Conservation (phyloP, 2,329 filamentous ascomycete genomes). For the Camillea tinctor region DNA sequence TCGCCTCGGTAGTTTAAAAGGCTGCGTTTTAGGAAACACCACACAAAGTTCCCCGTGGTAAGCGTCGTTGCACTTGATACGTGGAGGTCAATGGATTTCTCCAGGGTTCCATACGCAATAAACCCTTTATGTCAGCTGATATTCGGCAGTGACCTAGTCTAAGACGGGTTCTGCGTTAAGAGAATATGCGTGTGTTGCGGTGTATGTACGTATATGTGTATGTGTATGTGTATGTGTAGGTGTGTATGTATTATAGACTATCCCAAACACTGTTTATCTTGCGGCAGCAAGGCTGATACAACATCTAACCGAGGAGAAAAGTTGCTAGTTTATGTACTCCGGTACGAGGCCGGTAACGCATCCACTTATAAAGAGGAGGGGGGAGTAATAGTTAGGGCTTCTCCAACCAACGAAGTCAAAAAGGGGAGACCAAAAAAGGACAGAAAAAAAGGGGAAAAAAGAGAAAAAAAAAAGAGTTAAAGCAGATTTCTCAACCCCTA, state of each 20-base stretch:
- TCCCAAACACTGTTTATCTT: neutral
- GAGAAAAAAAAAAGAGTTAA: neutral
- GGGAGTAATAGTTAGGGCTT: neutral
- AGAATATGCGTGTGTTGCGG: neutral
- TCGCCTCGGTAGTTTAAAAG: neutral
- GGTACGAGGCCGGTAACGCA: neutral
- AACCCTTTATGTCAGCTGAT: neutral
- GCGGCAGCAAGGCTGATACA: neutral
- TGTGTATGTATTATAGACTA: neutral
- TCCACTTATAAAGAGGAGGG: neutral
- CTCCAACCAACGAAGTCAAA: too few relatives aligned
- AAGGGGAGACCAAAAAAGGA: too few relatives aligned
- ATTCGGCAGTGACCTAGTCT: neutral
- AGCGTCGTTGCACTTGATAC: neutral
- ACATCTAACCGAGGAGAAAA: neutral
- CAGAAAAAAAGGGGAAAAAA: neutral
- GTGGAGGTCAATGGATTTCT: neutral
- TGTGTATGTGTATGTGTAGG: neutral
- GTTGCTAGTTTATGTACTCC: neutral
- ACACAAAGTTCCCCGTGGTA: neutral
- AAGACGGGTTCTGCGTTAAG: neutral
- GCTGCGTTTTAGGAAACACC: neutral
- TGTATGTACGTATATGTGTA: too few relatives aligned
- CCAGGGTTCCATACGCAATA: neutral
- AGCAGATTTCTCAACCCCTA: neutral